Conservation (phyloP, 75 land plant species). For the Picea sitchensis region DNA sequence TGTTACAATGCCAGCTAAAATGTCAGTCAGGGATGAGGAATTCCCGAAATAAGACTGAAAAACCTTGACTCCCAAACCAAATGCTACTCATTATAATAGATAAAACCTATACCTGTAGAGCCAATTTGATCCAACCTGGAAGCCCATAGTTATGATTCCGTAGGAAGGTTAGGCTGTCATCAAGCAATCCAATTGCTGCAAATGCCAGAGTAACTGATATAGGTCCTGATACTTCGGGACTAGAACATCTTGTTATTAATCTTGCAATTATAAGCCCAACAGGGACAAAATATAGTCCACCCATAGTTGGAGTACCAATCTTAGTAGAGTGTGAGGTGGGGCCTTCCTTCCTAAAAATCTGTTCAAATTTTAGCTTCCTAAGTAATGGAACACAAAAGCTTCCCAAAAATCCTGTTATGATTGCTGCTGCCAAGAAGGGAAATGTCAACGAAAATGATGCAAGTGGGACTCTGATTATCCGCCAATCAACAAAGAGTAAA, state of each 20-base stretch:
- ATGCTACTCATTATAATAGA: neutral
- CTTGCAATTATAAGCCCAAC: slow-evolving; percentile 65
- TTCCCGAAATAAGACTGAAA: neutral
- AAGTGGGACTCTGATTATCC: slow-evolving; percentile 56
- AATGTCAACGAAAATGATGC: slow-evolving; percentile 52
- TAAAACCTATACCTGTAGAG: slow-evolving; percentile 49
- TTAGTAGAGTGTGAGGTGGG: slow-evolving; percentile 47
- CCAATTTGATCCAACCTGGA: slow-evolving; percentile 54
- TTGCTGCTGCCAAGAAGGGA: slow-evolving; percentile 64
- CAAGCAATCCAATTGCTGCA: slow-evolving; percentile 75
- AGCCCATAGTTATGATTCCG: slow-evolving; percentile 67
- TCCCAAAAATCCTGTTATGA: slow-evolving; percentile 49
- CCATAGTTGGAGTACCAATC: slow-evolving; percentile 90
- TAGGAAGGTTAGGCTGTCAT: slow-evolving; percentile 53
- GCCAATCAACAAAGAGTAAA: slow-evolving; percentile 61
- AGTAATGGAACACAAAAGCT: slow-evolving; percentile 66
- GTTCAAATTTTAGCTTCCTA: slow-evolving; percentile 45
- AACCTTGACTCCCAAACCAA: neutral
- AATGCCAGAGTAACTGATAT: slow-evolving; percentile 62
- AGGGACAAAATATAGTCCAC: slow-evolving; percentile 88
- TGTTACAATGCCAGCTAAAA: slow-evolving; percentile 17
- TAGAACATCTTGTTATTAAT: slow-evolving; percentile 33
- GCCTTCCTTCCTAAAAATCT: slow-evolving; percentile 54
- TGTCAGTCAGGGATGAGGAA: neutral
- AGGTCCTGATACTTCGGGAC: slow-evolving; percentile 50